Percentiles rank a stretch among this genome's conserved stretches.
Evolutionary conservation across 2,329 filamentous ascomycete species (phyloP).

Genomic region (Fusarium sp.): DNA sequence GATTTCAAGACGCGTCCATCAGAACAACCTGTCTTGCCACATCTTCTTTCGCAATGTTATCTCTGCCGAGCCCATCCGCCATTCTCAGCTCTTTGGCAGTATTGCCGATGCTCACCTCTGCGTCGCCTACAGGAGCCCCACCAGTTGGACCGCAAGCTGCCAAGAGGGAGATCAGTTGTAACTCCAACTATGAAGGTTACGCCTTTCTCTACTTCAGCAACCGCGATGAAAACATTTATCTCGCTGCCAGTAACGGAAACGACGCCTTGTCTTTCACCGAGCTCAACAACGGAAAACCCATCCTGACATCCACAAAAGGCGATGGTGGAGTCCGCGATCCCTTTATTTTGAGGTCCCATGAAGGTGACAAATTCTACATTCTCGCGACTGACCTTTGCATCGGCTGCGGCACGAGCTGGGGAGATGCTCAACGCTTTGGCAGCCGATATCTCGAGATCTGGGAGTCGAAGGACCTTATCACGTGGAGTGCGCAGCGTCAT

Average conservation of each 20-base stretch:
- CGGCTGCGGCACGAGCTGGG: neutral
- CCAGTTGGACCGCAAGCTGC: accelerated
- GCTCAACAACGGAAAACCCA: neutral
- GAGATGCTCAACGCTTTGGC: neutral
- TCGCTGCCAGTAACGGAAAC: neutral
- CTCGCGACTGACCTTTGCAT: constrained; percentile 10
- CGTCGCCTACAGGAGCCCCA: accelerated
- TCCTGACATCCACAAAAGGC: neutral
- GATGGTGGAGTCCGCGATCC: constrained; percentile 3
- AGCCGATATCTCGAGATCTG: constrained; percentile 54
- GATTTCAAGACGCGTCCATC: no score
- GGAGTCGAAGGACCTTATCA: constrained; percentile 59
- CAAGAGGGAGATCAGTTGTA: neutral
- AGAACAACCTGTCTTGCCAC: no score
- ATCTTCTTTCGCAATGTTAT: neutral
- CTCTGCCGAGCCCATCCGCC: neutral
- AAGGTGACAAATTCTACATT: constrained; percentile 8
- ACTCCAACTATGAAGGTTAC: neutral
- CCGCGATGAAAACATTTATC: neutral
- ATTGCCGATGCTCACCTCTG: neutral
- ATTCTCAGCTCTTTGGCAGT: neutral
- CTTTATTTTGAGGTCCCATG: neutral
- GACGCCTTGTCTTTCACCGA: neutral
- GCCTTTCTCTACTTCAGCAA: constrained; percentile 5
- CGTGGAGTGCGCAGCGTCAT: constrained; percentile 59